Percentiles rank a stretch among this genome's conserved stretches.
phyloP scores from a whole-genome alignment of 805 yeast species.

The Yarrowia porcina region DNA sequence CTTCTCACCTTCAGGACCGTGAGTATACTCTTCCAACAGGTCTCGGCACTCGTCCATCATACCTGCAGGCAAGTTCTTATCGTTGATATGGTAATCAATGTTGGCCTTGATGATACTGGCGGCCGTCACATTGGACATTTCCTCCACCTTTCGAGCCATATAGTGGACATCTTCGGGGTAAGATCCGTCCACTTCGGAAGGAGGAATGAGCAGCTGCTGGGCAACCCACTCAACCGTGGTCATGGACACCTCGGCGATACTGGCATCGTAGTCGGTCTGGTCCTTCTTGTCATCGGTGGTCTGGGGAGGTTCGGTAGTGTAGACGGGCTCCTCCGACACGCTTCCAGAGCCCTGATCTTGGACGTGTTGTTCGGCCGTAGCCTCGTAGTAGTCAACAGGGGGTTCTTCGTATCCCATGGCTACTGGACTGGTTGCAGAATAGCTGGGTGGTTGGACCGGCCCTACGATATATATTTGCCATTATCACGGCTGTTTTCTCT shows the following conservation, averaged over 20 bases:
- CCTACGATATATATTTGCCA: slow-evolving; percentile 1
- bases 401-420: neutral
- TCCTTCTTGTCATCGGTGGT: slow-evolving; percentile 18
- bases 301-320: slow-evolving; percentile 19
- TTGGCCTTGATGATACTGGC: slow-evolving; percentile 13
- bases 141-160: slow-evolving; percentile 17
- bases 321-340: neutral
- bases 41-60: slow-evolving; percentile 11
- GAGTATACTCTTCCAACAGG: slow-evolving; percentile 5
- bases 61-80: slow-evolving; percentile 15
- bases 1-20: slow-evolving; percentile 16
- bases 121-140: slow-evolving; percentile 17
- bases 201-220: slow-evolving; percentile 22
- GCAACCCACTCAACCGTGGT: slow-evolving; percentile 20
- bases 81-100: slow-evolving; percentile 14
- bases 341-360: neutral
- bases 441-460: too few species aligned
- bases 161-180: slow-evolving; percentile 20
- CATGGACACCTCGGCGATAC: slow-evolving; percentile 16
- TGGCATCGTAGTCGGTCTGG: slow-evolving; percentile 19
- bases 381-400: slow-evolving; percentile 8
- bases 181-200: slow-evolving; percentile 6
- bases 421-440: too few species aligned
- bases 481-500: neutral
- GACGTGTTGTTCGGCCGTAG: neutral